Evolutionary conservation across 805 yeast genomes (phyloP), one percentile per base, ranked within the genome.

Genomic region (Sporopachydermia quercuum): DNA sequence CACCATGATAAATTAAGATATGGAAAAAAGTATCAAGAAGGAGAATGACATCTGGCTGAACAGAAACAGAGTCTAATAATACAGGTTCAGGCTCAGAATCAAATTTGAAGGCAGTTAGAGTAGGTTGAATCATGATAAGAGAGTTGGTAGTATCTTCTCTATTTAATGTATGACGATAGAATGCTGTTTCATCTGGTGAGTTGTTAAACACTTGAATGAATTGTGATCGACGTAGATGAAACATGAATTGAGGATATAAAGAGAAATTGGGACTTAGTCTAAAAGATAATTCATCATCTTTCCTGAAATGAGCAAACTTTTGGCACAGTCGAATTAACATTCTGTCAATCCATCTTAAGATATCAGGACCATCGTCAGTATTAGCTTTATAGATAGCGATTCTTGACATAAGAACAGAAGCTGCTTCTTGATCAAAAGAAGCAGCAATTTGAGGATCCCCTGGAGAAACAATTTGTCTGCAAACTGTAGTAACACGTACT

Each of bases 151-250:
- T 81, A 56, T 91, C 96, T 55, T 91, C 96, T 47, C 89, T 77
- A 55, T 82, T 71, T 55, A 91, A 73, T 14, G 85, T 78, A 59
- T 91, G 98, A 58, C 96, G 77, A 62, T 89, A 85, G 61, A 87
- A 91, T 33, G 96, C 95, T 36, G 97, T 86, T 65, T 91, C 99
- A 65, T 91, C 99, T 2, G 98, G 98, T 4, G 98, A 91, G 61
- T 87, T 87, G 63, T 91, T 91, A 70, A 91, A 91, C 36, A 89
- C 94, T 58, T 85, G 94, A 57, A 91, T 66, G 59, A 91, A 87
- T 61, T 89, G 97, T 1, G 96, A 85, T 58, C 98, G 78, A 64
- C 98, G 81, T 62, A 91, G 68, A 57, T 91, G 93, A 64, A 81
- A 91, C 61, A 91, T 79, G 54, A 91, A 93, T 61, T 91, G 98